Conservation (phyloP, 2,329 filamentous ascomycete species). For the Microascus cirrosus region DNA sequence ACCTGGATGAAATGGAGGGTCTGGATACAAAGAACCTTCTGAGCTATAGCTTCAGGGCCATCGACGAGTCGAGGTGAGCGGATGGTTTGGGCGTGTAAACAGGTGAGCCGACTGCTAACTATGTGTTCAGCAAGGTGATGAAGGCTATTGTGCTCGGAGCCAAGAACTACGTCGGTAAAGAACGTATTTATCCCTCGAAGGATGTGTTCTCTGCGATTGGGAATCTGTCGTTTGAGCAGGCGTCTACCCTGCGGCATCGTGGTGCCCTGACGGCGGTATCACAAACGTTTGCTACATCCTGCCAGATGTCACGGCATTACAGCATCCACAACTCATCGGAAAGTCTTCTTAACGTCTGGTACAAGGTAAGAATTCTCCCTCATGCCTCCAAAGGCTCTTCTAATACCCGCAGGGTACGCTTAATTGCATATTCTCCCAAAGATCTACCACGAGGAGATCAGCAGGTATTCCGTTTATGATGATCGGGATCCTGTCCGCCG, state of each 20-base stretch:
- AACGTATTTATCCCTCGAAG: constrained; percentile 15
- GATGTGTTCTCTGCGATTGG: constrained; percentile 57
- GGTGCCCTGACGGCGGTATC: constrained; percentile 92
- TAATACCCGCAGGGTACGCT: constrained; percentile 38
- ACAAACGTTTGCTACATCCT: constrained; percentile 75
- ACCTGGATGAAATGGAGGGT: constrained; percentile 59
- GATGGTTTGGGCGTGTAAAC: background rate
- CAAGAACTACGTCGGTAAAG: constrained; percentile 2
- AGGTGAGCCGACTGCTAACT: constrained; percentile 9
- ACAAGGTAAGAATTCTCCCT: constrained; percentile 36
- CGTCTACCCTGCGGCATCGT: constrained; percentile 74
- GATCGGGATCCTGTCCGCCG: constrained; percentile 65
- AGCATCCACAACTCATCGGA: constrained; percentile 19
- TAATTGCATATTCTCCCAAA: constrained; percentile 60
- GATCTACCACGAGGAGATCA: constrained; percentile 77
- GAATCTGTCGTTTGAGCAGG: constrained; percentile 66
- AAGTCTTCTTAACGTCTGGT: constrained; percentile 55
- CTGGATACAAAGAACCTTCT: constrained; percentile 79
- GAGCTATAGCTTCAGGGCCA: constrained; percentile 87
- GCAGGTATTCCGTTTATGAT: constrained; percentile 85
- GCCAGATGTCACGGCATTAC: constrained; percentile 47
- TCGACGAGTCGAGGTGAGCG: constrained; percentile 81
- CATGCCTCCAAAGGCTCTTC: background rate
- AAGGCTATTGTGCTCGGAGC: constrained; percentile 3
- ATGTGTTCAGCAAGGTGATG: constrained; percentile 47